phyloP scores from a whole-genome alignment of 495 filamentous ascomycete genomes.

The Parmelia sp. region DNA sequence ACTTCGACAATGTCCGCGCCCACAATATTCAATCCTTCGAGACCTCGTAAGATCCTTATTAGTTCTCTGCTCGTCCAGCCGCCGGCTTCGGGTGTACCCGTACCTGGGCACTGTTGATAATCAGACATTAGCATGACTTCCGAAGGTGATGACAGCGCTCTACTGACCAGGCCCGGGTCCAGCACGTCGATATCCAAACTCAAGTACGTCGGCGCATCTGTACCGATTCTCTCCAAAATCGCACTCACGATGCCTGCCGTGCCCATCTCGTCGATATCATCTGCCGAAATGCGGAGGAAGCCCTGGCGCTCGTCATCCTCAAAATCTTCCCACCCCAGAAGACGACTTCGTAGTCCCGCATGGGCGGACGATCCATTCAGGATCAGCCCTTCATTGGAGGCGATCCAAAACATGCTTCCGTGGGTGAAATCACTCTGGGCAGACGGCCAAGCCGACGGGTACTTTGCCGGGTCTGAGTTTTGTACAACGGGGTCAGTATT shows the following conservation, averaged over 20 bases:
- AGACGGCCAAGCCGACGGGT: constrained; percentile 64
- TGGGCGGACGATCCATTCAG: constrained; percentile 64
- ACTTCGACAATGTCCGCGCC: constrained; percentile 82
- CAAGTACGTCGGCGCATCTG: constrained; percentile 62
- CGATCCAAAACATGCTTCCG: constrained; percentile 80
- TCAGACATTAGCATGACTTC: not conserved
- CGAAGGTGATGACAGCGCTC: not conserved
- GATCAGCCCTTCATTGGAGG: constrained; percentile 66
- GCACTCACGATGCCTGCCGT: constrained; percentile 49
- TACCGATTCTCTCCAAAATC: constrained; percentile 54
- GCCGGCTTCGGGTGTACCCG: constrained; percentile 67
- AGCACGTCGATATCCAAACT: constrained; percentile 71
- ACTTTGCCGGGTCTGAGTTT: constrained; percentile 57
- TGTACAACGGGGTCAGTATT: not conserved
- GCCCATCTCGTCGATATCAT: constrained; percentile 60
- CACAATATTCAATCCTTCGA: constrained; percentile 64
- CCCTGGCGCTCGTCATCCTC: constrained; percentile 57
- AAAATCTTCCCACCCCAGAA: constrained; percentile 66
- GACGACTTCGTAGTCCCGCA: constrained; percentile 66
- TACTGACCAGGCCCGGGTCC: constrained; percentile 56
- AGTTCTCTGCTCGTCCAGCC: constrained; percentile 71
- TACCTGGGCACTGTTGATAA: constrained; percentile 45
- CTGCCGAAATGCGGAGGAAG: constrained; percentile 58
- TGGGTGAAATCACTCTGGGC: constrained; percentile 73
- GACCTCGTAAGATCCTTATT: constrained; percentile 60